Conservation (phyloP, 805 yeast species). For the Wickerhamomyces subpelliculosus region DNA sequence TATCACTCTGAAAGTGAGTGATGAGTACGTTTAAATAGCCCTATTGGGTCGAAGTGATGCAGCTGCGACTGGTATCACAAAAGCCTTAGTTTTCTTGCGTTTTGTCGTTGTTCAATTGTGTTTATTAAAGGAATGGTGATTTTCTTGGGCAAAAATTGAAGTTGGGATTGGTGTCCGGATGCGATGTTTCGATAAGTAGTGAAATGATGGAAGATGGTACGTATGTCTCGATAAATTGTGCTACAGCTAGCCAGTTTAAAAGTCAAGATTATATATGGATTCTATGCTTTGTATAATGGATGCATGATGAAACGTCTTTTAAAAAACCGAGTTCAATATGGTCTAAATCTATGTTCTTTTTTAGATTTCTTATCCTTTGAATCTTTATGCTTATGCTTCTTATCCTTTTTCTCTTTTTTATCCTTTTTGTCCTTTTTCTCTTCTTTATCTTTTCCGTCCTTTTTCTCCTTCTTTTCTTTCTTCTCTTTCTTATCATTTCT, state of each 20-base stretch:
- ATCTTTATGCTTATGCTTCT: slow-evolving; percentile 40
- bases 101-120: neutral
- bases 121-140: neutral
- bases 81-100: too few relatives aligned
- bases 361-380: slow-evolving; percentile 26
- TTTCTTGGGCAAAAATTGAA: neutral
- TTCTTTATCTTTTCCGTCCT: slow-evolving; percentile 28
- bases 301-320: too few relatives aligned
- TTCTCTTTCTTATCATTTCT: slow-evolving; percentile 30
- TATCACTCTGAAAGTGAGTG: too few relatives aligned
- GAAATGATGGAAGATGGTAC: neutral
- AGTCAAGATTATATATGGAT: too few relatives aligned
- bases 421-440: slow-evolving; percentile 22
- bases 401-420: slow-evolving; percentile 34
- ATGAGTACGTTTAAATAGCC: too few relatives aligned
- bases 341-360: slow-evolving; percentile 46
- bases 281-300: neutral
- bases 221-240: neutral
- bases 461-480: slow-evolving; percentile 22
- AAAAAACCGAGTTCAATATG: slow-evolving; percentile 39
- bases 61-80: too few relatives aligned
- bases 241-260: too few relatives aligned
- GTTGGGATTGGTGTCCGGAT: neutral
- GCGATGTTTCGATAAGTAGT: neutral
- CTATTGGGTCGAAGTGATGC: too few relatives aligned